These are phyloP conservation scores for Plasmopara viticola DNA, from an alignment of 352 stramenopile genomes.

Conservation along the genomic window DNA sequence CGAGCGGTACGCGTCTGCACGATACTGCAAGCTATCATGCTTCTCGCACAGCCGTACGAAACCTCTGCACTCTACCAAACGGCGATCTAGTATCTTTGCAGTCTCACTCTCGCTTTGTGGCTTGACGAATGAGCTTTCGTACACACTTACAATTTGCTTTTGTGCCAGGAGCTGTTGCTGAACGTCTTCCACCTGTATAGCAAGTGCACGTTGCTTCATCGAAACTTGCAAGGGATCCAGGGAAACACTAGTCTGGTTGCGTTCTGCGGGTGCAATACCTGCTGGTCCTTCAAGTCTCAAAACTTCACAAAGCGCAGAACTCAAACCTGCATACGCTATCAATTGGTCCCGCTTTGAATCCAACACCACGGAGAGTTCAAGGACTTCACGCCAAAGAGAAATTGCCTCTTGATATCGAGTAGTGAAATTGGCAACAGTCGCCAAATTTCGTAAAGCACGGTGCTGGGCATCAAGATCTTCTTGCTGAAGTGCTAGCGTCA, in stretches of 20 bases:
- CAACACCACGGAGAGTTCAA: slow-evolving; percentile 43
- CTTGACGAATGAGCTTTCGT: slow-evolving; percentile 33
- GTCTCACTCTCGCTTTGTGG: slow-evolving; percentile 12
- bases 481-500: slow-evolving; percentile 36
- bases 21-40: slow-evolving; percentile 28
- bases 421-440: slow-evolving; percentile 34
- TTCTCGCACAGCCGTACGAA: slow-evolving; percentile 41
- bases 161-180: slow-evolving; percentile 45
- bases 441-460: slow-evolving; percentile 46
- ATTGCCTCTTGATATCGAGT: slow-evolving; percentile 44
- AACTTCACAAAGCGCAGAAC: slow-evolving; percentile 32
- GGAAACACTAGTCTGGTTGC: slow-evolving; percentile 1
- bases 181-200: slow-evolving; percentile 32
- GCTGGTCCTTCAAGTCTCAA: slow-evolving; percentile 14
- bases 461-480: slow-evolving; percentile 53
- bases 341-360: slow-evolving; percentile 35
- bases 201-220: slow-evolving; percentile 36
- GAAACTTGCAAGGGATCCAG: slow-evolving; percentile 36
- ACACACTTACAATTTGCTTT: slow-evolving; percentile 39
- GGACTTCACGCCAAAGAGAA: slow-evolving; percentile 43
- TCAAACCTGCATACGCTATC: slow-evolving; percentile 38
- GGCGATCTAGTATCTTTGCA: slow-evolving; percentile 21
- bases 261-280: slow-evolving; percentile 9
- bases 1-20: slow-evolving; percentile 40
- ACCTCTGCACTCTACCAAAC: slow-evolving; percentile 42